A percentile compares a stretch with the other conserved stretches of the same genome.
These are phyloP conservation scores for Gentiana macrophylla DNA, from an alignment of 257 asterid species.

Conservation along the genomic window DNA sequence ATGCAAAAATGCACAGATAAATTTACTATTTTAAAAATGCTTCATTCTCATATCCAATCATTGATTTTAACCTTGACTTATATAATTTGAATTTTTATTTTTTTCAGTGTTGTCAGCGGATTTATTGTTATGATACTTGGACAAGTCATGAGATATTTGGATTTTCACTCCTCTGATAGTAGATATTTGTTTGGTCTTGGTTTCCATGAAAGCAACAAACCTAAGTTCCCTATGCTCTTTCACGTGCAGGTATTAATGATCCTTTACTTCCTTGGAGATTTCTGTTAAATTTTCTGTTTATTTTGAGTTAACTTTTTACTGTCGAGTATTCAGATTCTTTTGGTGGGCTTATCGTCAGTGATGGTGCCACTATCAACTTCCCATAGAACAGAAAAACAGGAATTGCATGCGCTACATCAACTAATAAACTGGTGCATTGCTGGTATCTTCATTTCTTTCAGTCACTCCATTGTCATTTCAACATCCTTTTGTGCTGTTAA, in stretches of 20 bases:
- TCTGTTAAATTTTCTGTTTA: neutral
- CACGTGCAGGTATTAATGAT: conserved; percentile 52
- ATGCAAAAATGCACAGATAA: neutral
- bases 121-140: conserved; percentile 57
- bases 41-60: neutral
- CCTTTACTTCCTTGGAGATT: neutral
- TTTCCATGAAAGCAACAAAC: conserved; percentile 33
- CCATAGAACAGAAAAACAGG: conserved; percentile 83
- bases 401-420: conserved; percentile 72
- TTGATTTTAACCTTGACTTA: too few species aligned
- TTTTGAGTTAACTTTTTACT: conserved; percentile 6
- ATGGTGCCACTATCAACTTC: conserved; percentile 86
- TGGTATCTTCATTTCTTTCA: conserved; percentile 30
- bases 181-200: conserved; percentile 39
- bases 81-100: neutral
- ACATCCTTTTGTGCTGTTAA: neutral
- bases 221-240: conserved; percentile 52
- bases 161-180: conserved; percentile 36
- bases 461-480: conserved; percentile 3
- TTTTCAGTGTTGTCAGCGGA: conserved; percentile 56
- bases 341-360: conserved; percentile 63
- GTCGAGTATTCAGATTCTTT: conserved; percentile 37
- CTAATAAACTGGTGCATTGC: conserved; percentile 80
- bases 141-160: conserved; percentile 49
- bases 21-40: neutral